Evolutionary conservation across 2,329 filamentous ascomycete genomes (phyloP), one percentile per base, ranked within the genome.

Genomic region (Fusarium buharicum): DNA sequence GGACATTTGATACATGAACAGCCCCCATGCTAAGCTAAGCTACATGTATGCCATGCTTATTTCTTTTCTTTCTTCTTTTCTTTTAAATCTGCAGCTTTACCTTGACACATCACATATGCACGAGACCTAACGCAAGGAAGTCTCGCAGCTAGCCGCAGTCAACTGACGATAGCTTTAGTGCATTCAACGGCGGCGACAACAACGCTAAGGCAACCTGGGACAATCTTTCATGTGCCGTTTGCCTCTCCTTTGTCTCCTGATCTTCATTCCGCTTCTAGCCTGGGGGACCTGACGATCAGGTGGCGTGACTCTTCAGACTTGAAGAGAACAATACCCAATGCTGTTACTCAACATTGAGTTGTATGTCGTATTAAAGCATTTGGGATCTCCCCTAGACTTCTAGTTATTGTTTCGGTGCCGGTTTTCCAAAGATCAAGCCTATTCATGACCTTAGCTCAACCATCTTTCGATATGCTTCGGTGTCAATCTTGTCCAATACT

Each of bases 21-120:
- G 30, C 30, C 14, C 27, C 30, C 30, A 6, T 33, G 13, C 14
- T 7, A 33, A n/a, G 13, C 14, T 7, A 33, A n/a, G n/a, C 14
- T 6, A 14, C 11, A 31, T 31, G 27, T 12, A 31, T 31, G n/a
- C 14, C 37, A 47, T 34, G 30, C 33, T 52, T 62, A 30, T 39
- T 58, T 51, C 43, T 39, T 45, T 37, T 12, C 30, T 36, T 60
- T 41, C 34, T 41, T 47, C 30, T 49, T 33, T 41, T 17, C 38
- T 36, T 57, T 39, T 22, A 17, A 50, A 50, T 49, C 49, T 62
- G 44, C 51, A 56, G 47, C 22, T 50, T 49, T 28, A 6, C 20
- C 10, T 36, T 56, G 50, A 59, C 45, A 45, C 39, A 51, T 68
- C 66, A 66, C 50, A 54, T 28, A 34, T 64, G 39, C 56, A 51